Evolutionary conservation across 441 rosid genomes (phyloP).

Genomic region (Rhodomyrtus psidioides): DNA sequence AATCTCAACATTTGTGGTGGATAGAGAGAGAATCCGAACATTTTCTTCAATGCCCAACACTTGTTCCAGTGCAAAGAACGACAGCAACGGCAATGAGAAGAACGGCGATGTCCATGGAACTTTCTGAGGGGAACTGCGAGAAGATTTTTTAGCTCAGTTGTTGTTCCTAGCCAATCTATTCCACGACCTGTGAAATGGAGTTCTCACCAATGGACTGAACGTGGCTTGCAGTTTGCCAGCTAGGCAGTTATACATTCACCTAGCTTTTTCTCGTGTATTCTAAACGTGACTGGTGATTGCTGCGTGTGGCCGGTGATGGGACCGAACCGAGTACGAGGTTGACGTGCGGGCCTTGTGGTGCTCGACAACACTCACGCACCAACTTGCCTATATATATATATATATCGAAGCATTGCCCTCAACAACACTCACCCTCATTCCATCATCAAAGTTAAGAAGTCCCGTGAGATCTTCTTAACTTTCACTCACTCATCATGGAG

Average conservation of each 20-base stretch:
- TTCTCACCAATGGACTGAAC: background rate
- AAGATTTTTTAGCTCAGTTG: too few species aligned
- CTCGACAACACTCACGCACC: background rate
- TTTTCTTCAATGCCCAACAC: too few species aligned
- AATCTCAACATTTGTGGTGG: too few species aligned
- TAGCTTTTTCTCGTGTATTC: background rate
- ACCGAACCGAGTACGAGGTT: background rate
- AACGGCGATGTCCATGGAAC: too few species aligned
- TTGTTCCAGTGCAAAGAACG: too few species aligned
- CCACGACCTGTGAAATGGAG: too few species aligned
- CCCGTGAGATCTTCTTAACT: too few species aligned
- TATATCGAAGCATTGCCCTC: background rate
- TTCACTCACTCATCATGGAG: background rate
- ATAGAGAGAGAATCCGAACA: too few species aligned
- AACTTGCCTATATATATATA: background rate
- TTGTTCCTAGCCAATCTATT: too few species aligned
- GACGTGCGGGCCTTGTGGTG: background rate
- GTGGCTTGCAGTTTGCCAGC: background rate
- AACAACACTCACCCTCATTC: background rate
- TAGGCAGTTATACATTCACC: background rate
- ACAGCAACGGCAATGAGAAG: too few species aligned
- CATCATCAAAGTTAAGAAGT: too few species aligned
- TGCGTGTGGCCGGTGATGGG: rapidly evolving
- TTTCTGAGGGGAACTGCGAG: too few species aligned
- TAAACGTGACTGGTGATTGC: background rate